Percentiles rank a stretch among this genome's conserved stretches.
Evolutionary conservation across 495 filamentous ascomycete genomes (phyloP).

Genomic region (Neurospora sp.): DNA sequence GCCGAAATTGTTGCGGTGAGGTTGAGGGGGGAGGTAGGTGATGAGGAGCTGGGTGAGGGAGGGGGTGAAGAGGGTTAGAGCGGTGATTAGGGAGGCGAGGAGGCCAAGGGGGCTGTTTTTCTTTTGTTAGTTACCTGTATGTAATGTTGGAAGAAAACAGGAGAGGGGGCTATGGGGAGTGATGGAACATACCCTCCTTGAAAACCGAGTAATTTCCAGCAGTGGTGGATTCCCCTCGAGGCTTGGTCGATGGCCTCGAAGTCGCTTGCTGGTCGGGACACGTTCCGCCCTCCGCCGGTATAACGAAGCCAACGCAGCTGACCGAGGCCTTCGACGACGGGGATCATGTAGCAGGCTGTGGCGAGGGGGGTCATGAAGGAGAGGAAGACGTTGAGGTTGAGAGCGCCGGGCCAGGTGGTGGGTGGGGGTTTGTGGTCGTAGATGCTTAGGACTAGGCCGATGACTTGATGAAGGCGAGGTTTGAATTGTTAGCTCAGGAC

Average conservation of each 20-base stretch:
- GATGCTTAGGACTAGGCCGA: constrained; percentile 21
- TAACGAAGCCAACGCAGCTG: constrained; percentile 38
- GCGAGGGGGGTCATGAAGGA: constrained; percentile 31
- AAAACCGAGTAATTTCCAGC: not conserved
- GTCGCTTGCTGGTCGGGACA: constrained; percentile 24
- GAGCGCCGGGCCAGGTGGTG: constrained; percentile 26
- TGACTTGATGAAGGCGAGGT: constrained; percentile 3
- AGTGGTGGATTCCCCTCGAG: constrained; percentile 20
- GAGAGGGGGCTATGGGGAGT: too few relatives aligned
- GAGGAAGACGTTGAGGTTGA: constrained; percentile 34
- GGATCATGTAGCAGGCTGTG: constrained; percentile 25
- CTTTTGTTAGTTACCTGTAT: not conserved
- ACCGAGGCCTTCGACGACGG: constrained; percentile 24
- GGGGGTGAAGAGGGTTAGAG: not conserved
- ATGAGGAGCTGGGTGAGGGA: not conserved
- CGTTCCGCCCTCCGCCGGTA: constrained; percentile 1
- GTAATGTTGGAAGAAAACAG: not conserved
- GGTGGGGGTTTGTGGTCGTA: constrained; percentile 30
- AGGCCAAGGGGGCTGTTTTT: not conserved
- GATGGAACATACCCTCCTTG: constrained; percentile 3
- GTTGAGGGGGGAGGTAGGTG: constrained; percentile 2
- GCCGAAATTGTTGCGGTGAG: not conserved
- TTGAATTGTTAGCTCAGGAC: not conserved
- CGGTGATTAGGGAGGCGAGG: not conserved
- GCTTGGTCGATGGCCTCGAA: constrained; percentile 31